phyloP scores from a whole-genome alignment of 345 rosid species.

The Brassica incana region DNA sequence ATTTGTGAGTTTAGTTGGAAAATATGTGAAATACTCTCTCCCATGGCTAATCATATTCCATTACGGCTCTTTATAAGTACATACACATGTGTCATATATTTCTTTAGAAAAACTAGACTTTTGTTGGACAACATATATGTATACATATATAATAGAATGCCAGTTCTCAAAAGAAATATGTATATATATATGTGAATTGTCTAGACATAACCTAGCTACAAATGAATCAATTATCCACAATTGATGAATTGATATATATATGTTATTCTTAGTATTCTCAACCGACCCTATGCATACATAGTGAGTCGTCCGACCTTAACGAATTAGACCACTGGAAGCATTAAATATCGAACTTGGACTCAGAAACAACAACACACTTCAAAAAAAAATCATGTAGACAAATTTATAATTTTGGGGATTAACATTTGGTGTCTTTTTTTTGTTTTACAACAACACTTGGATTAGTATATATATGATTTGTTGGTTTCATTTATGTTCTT shows the following conservation, averaged over 20 bases:
- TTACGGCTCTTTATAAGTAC: neutral
- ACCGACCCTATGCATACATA: neutral
- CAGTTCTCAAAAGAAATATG: too few relatives aligned
- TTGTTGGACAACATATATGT: neutral
- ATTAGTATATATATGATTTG: neutral
- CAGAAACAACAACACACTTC: neutral
- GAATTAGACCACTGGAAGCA: slow-evolving; percentile 3
- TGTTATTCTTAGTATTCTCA: neutral
- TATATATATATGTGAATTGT: neutral
- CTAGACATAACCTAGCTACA: neutral
- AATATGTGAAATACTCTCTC: slow-evolving; percentile 9
- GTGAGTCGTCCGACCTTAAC: neutral
- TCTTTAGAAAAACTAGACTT: neutral
- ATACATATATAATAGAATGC: too few relatives aligned
- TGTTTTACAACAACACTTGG: neutral
- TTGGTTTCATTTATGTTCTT: neutral
- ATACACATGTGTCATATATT: neutral
- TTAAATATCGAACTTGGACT: neutral
- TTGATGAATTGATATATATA: neutral
- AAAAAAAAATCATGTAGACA: neutral
- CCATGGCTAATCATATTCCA: neutral
- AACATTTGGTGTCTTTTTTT: neutral
- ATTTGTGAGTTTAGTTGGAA: neutral
- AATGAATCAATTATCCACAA: neutral
- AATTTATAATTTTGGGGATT: neutral